Evolutionary conservation across 768 basidiomycete species (phyloP), one percentile per base, ranked within the genome.

Genomic region (Fomitopsis serialis): DNA sequence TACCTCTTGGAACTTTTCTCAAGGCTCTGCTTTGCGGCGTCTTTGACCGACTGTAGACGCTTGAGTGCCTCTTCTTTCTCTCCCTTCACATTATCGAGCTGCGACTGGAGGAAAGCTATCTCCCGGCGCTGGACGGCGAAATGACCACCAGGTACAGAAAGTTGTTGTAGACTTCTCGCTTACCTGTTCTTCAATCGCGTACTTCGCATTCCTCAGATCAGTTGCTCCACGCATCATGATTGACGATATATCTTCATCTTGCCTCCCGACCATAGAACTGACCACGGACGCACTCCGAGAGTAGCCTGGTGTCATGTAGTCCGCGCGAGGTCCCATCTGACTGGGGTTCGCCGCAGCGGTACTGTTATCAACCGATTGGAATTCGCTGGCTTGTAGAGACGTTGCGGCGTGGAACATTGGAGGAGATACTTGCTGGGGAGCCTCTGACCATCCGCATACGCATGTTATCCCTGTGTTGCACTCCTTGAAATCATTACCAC

Each of bases 161-260:
- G 29, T 11, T 11, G 29, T 32, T 32, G 11, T 6, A 32, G 29
- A 32, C 29, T 32, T 5, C 29, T 32, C 6, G 29, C 29, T 32
- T 32, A 62, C 65, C 54, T 61, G 61, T 35, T 66, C 65, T 29
- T 64, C 65, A 2, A 58, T 45, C 27, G 63, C 62, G 23, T 53
- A 56, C 51, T 63, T 66, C 8, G 61, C 57, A 45, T 58, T 62
- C 22, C 63, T 45, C 5, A 66, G 42, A 40, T 66, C 60, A 1
- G 58, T 61, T 11, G 63, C 63, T 7, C 63, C 63, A 10, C 63
- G 61, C 65, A 66, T 66, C 65, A 66, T 63, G 43, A 65, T 55
- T 6, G 60, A 52, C 0, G 65, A 63, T n/a, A 66, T 55, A 46
- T 66, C 65, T 43, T 66, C 65, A 0, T 64, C 63, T 36, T 54